These are phyloP conservation scores for Phytophthora podocarpi DNA, from an alignment of 352 stramenopile species.

Conservation along the genomic window DNA sequence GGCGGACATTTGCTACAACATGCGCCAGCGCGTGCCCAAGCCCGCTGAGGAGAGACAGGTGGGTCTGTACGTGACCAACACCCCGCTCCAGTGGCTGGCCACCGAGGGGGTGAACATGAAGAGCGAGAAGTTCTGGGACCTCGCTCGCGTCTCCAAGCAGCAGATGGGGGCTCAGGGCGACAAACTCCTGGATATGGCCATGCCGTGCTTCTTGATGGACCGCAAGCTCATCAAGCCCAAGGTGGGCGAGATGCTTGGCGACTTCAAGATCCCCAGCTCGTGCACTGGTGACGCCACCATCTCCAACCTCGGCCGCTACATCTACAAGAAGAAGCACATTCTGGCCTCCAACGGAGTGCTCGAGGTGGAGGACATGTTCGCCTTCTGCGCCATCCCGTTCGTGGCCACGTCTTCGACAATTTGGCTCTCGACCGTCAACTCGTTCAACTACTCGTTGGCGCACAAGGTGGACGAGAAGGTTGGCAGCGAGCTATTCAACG, in stretches of 20 bases:
- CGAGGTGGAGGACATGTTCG: slow-evolving; percentile 51
- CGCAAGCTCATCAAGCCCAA: slow-evolving; percentile 37
- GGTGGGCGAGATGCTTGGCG: slow-evolving; percentile 22
- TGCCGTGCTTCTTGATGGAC: slow-evolving; percentile 42
- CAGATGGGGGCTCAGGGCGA: slow-evolving; percentile 23
- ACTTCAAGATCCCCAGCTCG: slow-evolving; percentile 35
- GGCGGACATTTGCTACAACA: slow-evolving; percentile 55
- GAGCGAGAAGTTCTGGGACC: slow-evolving; percentile 55
- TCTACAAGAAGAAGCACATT: slow-evolving; percentile 39
- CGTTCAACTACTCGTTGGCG: slow-evolving; percentile 70
- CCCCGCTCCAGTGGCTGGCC: slow-evolving; percentile 47
- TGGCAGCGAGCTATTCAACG: slow-evolving; percentile 50
- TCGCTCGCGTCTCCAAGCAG: slow-evolving; percentile 46
- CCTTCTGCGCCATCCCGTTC: slow-evolving; percentile 61
- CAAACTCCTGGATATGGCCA: slow-evolving; percentile 57
- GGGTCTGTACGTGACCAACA: slow-evolving; percentile 54
- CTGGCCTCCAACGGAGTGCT: slow-evolving; percentile 35
- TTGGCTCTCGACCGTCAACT: slow-evolving; percentile 49
- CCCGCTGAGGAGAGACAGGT: slow-evolving; percentile 38
- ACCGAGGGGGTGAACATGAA: slow-evolving; percentile 53
- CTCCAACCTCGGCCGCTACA: slow-evolving; percentile 44
- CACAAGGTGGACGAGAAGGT: slow-evolving; percentile 54
- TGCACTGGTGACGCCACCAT: slow-evolving; percentile 56
- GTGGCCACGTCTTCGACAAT: slow-evolving; percentile 56
- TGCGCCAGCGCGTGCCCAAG: slow-evolving; percentile 39